These are phyloP conservation scores for Fraxinus albicans DNA, from an alignment of 305 asterid species.

Conservation along the genomic window DNA sequence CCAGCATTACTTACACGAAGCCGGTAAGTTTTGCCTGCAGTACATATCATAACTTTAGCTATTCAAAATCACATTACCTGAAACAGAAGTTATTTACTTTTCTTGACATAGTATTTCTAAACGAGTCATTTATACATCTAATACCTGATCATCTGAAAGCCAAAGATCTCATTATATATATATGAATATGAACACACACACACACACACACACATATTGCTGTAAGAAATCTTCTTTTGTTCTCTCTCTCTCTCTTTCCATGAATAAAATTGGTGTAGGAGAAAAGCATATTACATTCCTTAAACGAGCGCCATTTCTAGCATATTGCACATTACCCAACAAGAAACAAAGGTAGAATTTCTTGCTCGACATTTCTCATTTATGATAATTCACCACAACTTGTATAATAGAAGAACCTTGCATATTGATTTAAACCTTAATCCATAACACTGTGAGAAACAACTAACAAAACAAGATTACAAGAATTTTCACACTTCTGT, in stretches of 20 bases:
- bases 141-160: no score
- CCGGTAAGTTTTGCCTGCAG: conserved; percentile 83
- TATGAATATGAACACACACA: no score
- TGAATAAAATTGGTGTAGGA: background rate
- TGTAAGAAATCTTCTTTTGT: no score
- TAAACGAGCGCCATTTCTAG: background rate
- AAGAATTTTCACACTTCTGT: background rate
- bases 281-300: background rate
- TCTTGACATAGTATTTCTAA: background rate
- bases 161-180: no score
- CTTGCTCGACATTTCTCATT: background rate
- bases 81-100: background rate
- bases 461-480: background rate
- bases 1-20: conserved; percentile 94
- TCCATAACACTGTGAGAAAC: background rate
- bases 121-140: background rate
- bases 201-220: no score
- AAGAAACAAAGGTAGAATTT: background rate
- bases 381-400: background rate
- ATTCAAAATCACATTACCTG: background rate
- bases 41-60: conserved; percentile 17
- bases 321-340: background rate
- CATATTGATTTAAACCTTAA: background rate
- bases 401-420: background rate
- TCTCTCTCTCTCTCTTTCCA: no score